Conservation (phyloP, 1,284 basidiomycete genomes). For the Anthracocystis panici-leucophaei region DNA sequence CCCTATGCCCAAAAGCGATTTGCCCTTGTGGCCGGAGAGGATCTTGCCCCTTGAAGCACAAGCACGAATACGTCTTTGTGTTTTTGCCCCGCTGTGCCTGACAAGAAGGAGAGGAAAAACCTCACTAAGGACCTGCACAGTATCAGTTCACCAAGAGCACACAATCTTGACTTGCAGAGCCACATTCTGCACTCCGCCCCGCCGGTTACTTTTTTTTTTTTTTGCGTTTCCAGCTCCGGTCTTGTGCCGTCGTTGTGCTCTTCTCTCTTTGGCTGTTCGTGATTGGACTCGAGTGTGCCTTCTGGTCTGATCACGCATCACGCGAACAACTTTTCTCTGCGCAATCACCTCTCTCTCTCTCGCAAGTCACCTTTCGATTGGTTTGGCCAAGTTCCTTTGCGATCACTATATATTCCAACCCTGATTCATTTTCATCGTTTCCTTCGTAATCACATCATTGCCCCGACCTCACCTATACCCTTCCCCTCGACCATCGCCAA, state of each 20-base stretch:
- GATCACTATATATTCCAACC: no score
- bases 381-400: not conserved
- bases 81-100: not conserved
- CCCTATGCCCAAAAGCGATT: slow-evolving; percentile 1
- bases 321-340: no score
- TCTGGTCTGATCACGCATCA: no score
- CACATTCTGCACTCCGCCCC: slow-evolving; percentile 7
- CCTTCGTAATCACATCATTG: not conserved
- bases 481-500: not conserved
- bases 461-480: not conserved
- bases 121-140: not conserved
- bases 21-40: no score
- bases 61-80: not conserved
- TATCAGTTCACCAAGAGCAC: no score
- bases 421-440: not conserved
- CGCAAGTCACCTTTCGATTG: not conserved
- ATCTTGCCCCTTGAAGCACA: not conserved
- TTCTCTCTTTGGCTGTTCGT: not conserved
- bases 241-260: not conserved
- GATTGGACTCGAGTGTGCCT: not conserved
- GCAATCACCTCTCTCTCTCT: no score
- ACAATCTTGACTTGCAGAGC: not conserved
- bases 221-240: slow-evolving; percentile 1
- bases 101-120: not conserved
- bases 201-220: not conserved